A percentile compares a stretch with the other conserved stretches of the same genome.
Evolutionary conservation across 2,329 filamentous ascomycete genomes (phyloP).

Genomic region (Cadophora sp.): DNA sequence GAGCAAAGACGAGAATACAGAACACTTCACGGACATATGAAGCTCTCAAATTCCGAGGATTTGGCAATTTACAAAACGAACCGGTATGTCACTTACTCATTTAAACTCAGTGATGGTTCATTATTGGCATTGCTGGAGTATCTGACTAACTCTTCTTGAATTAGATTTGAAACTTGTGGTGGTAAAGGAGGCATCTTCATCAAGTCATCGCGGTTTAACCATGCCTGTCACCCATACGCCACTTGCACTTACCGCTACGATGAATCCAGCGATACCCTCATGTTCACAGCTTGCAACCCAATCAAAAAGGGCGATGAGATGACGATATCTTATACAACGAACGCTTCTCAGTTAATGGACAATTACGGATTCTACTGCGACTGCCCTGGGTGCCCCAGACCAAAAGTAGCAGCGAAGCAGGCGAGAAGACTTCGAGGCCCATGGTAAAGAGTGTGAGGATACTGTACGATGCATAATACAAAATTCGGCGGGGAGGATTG

Average conservation of each 20-base stretch:
- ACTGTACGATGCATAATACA: background rate
- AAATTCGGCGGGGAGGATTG: background rate
- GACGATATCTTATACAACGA: slow-evolving; percentile 57
- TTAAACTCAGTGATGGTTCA: background rate
- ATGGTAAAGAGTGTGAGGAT: slow-evolving; percentile 17
- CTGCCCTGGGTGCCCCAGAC: slow-evolving; percentile 54
- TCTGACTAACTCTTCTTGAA: slow-evolving; percentile 16
- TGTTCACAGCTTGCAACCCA: slow-evolving; percentile 49
- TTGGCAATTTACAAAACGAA: slow-evolving; percentile 43
- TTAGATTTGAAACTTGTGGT: slow-evolving; percentile 33
- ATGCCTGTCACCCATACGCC: slow-evolving; percentile 57
- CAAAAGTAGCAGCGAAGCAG: slow-evolving; percentile 7
- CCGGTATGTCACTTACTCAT: slow-evolving; percentile 30
- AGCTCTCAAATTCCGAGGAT: slow-evolving; percentile 25
- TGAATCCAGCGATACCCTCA: slow-evolving; percentile 45
- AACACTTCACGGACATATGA: slow-evolving; percentile 32
- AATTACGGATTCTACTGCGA: slow-evolving; percentile 61
- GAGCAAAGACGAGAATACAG: slow-evolving; percentile 35
- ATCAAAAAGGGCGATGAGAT: slow-evolving; percentile 56
- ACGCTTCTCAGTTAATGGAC: slow-evolving; percentile 48
- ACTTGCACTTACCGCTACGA: slow-evolving; percentile 52
- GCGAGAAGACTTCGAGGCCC: slow-evolving; percentile 13
- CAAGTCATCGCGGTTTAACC: slow-evolving; percentile 63
- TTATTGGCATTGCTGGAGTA: background rate
- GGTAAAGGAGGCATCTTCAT: slow-evolving; percentile 52